Conservation (phyloP, 306 rosid genomes). For the Cucurbita pepo region DNA sequence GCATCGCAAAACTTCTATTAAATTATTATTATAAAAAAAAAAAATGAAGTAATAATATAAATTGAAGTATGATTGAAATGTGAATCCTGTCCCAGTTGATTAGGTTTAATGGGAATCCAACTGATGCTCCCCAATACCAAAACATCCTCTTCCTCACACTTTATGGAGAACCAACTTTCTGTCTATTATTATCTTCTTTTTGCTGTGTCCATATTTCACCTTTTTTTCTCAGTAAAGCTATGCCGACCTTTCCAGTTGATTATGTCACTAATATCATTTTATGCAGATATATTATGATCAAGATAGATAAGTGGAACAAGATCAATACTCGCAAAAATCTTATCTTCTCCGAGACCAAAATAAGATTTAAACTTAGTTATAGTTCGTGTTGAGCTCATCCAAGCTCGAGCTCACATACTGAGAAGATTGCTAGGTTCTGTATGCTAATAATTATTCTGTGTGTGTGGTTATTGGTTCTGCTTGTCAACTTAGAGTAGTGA, state of each 20-base stretch:
- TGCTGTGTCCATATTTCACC: background rate
- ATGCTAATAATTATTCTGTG: background rate
- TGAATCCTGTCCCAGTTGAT: background rate
- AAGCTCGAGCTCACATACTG: background rate
- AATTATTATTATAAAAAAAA: no score
- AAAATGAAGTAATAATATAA: background rate
- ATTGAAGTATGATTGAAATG: background rate
- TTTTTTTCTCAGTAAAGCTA: background rate
- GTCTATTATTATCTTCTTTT: background rate
- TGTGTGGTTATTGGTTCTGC: background rate
- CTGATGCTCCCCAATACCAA: background rate
- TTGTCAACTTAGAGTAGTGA: slow-evolving; percentile 1
- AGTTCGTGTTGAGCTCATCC: background rate
- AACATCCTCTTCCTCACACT: background rate
- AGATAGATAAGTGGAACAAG: background rate
- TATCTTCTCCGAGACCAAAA: background rate
- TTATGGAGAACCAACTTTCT: background rate
- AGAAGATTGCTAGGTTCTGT: background rate
- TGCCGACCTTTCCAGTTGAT: background rate
- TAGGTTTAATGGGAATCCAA: background rate
- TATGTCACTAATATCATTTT: background rate
- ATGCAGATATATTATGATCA: background rate
- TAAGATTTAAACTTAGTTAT: background rate
- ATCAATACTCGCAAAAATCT: background rate
- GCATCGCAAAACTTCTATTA: no score